These are phyloP conservation scores for Spatholobus suberectus DNA, from an alignment of 306 rosid species.

Conservation along the genomic window DNA sequence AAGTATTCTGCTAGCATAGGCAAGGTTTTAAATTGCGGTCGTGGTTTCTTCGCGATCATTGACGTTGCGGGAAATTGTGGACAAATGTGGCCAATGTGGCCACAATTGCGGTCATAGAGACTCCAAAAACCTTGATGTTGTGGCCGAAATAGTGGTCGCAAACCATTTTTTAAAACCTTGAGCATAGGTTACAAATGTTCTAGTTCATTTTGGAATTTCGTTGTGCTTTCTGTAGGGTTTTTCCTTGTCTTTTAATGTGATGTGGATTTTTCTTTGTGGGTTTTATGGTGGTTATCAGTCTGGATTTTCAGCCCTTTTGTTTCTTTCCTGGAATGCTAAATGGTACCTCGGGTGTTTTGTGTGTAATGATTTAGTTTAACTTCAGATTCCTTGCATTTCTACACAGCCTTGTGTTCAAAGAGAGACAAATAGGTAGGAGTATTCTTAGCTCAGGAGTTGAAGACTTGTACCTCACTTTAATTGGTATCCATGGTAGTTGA, in stretches of 20 bases:
- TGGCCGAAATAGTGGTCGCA: neutral
- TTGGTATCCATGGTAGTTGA: neutral
- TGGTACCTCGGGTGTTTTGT: slow-evolving; percentile 19
- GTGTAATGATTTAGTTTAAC: neutral
- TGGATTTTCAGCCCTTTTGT: neutral
- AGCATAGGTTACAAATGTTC: neutral
- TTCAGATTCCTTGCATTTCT: slow-evolving; percentile 1
- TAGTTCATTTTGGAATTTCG: neutral
- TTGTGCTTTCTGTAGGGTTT: neutral
- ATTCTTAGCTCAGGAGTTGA: neutral
- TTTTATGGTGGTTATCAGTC: neutral
- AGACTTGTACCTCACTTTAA: neutral
- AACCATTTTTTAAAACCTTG: neutral
- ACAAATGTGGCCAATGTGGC: neutral
- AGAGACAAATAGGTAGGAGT: neutral
- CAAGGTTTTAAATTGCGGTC: neutral
- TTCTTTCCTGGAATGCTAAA: slow-evolving; percentile 5
- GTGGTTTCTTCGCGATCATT: neutral
- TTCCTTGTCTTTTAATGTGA: neutral
- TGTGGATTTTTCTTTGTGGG: neutral
- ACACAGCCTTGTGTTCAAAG: neutral
- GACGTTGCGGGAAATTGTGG: neutral
- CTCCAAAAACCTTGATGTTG: neutral
- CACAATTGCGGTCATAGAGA: neutral
- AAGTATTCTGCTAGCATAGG: neutral